Evolutionary conservation across 352 stramenopile species (phyloP).

Genomic region (Phytophthora idaei): DNA sequence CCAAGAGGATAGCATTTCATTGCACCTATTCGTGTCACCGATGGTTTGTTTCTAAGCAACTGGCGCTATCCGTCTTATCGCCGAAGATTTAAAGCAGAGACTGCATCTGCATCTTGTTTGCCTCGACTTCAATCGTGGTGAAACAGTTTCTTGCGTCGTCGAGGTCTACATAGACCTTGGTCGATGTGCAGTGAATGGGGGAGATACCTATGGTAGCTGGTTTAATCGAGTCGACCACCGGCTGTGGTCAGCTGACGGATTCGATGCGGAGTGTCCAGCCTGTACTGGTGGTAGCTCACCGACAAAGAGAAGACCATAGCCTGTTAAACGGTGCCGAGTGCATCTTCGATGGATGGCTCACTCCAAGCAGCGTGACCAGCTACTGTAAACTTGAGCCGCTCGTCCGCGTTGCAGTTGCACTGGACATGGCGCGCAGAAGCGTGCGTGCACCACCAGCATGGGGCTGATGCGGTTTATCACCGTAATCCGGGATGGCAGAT

Average conservation of each 20-base stretch:
- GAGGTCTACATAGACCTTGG: too few relatives aligned
- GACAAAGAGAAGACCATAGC: not conserved
- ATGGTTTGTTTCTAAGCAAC: too few relatives aligned
- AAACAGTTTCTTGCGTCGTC: too few relatives aligned
- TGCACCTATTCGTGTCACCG: too few relatives aligned
- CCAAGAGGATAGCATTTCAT: too few relatives aligned
- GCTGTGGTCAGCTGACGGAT: not conserved
- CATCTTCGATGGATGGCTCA: slow-evolving; percentile 20
- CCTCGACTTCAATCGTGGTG: too few relatives aligned
- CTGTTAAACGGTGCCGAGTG: slow-evolving; percentile 21
- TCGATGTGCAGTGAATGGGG: not conserved
- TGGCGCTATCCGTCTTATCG: too few relatives aligned
- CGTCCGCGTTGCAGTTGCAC: not conserved
- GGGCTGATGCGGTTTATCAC: not conserved
- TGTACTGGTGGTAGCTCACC: not conserved
- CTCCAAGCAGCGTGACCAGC: slow-evolving; percentile 11
- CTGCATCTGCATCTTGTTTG: not conserved
- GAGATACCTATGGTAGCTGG: too few relatives aligned
- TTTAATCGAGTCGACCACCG: too few relatives aligned
- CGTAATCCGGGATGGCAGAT: not conserved
- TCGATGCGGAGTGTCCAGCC: slow-evolving; percentile 2
- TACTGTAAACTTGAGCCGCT: not conserved
- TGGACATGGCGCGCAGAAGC: not conserved
- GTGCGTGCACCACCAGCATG: not conserved
- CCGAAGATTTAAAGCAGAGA: too few relatives aligned